Conservation (phyloP, 2,329 filamentous ascomycete genomes). For the Ophiostoma ulmi region DNA sequence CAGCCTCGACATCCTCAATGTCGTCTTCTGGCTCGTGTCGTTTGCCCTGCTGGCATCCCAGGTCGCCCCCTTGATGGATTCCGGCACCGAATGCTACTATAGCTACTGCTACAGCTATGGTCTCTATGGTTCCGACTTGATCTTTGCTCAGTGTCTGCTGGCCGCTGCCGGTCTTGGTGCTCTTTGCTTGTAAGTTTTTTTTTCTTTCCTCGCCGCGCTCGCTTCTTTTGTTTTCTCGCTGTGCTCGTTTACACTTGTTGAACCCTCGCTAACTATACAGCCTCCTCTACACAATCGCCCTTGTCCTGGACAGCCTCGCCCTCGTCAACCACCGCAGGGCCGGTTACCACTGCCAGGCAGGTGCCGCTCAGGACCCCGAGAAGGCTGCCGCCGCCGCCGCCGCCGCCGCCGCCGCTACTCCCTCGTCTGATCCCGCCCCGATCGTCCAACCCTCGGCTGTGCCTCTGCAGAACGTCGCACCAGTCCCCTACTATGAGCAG, state of each 20-base stretch:
- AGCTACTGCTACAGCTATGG: slow-evolving; percentile 27
- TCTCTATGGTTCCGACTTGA: slow-evolving; percentile 18
- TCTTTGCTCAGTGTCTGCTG: slow-evolving; percentile 32
- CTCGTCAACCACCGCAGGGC: slow-evolving; percentile 43
- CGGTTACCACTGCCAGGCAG: slow-evolving; percentile 39
- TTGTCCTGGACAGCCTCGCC: slow-evolving; percentile 40
- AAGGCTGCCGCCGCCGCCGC: slow-evolving; percentile 17
- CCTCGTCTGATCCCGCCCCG: neutral
- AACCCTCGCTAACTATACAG: slow-evolving; percentile 30
- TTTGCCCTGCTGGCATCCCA: slow-evolving; percentile 41
- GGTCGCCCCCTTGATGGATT: slow-evolving; percentile 31
- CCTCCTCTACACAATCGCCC: slow-evolving; percentile 40
- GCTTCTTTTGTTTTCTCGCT: too few species aligned
- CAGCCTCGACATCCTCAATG: slow-evolving; percentile 46
- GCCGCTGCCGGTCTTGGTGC: slow-evolving; percentile 34
- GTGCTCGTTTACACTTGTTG: neutral
- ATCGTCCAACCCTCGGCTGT: neutral
- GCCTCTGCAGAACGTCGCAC: neutral
- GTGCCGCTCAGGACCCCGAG: slow-evolving; percentile 28
- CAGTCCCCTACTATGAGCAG: slow-evolving; percentile 26
- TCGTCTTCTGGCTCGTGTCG: slow-evolving; percentile 49
- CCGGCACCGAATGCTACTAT: slow-evolving; percentile 29
- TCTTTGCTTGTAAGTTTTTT: slow-evolving; percentile 34
- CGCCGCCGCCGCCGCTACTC: neutral
- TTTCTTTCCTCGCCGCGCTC: neutral